Conservation (phyloP, 1,139 yeast species). For the Candida labiduridarum region DNA sequence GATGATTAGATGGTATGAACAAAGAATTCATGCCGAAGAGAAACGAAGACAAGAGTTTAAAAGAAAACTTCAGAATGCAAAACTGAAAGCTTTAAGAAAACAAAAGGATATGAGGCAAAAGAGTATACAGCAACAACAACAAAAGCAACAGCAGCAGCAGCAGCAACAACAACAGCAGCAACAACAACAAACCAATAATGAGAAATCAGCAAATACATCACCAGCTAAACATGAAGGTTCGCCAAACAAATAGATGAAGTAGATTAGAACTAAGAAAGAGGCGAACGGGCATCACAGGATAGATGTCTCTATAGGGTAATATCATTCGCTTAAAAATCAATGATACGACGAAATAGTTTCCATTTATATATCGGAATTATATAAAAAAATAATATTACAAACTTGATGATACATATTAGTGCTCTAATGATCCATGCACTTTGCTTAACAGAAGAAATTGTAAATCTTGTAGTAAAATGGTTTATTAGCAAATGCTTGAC, state of each 20-base stretch:
- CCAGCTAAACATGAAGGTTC: not conserved
- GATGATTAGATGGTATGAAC: constrained; percentile 29
- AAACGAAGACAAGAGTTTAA: constrained; percentile 36
- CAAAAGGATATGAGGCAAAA: constrained; percentile 30
- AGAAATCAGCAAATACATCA: not conserved
- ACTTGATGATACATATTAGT: not conserved
- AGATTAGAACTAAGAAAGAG: not conserved
- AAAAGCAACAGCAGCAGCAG: constrained; percentile 8
- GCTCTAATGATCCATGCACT: too few relatives aligned
- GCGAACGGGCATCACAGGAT: not conserved
- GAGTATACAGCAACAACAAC: constrained; percentile 17
- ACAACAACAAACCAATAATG: not conserved
- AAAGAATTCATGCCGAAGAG: constrained; percentile 36
- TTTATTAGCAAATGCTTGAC: constrained; percentile 23
- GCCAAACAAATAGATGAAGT: constrained; percentile 5
- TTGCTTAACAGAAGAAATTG: constrained; percentile 39
- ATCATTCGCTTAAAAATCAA: not conserved
- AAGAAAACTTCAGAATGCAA: constrained; percentile 39
- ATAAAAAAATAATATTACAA: not conserved
- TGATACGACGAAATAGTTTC: too few relatives aligned
- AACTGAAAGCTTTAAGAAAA: constrained; percentile 36
- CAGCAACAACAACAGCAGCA: constrained; percentile 11
- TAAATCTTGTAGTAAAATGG: constrained; percentile 39
- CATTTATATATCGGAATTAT: not conserved
- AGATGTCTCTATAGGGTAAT: not conserved